Evolutionary conservation across 306 rosid species (phyloP), one percentile per base, ranked within the genome.

Genomic region (Vachellia pachyceras): DNA sequence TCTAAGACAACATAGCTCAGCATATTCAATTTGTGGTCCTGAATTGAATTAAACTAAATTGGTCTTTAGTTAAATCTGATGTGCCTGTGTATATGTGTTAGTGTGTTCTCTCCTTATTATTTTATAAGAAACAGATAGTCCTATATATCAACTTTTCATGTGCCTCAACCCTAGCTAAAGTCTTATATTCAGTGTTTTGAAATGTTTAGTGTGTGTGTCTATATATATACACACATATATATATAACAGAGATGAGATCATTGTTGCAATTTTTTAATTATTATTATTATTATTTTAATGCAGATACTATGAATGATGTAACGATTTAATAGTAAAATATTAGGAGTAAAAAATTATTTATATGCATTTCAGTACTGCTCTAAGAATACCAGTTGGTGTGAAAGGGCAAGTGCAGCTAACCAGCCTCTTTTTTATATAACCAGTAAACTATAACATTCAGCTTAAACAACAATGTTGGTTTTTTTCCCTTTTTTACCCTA

Each of bases 21-120:
- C 44, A 13, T 60, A 5, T 50, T 77, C 61, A 7, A 29, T 29
- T 29, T 72, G 79, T 80, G 83, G 67, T 80, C 73, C 78, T 72
- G 52, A 2, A 0, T 3, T 11, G 54, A 29, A 29, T 29, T 29
- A 29, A 29, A 29, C 33, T 29, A 29, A 29, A 29, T 29, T 29
- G 33, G 33, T 29, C 33, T 29, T 29, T 29, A 29, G 33, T 29
- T 29, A 29, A 29, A 29, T 29, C 1, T 29, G 33, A 29, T 29
- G 33, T 29, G 33, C 2, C 20, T 49, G 55, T 50, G 57, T 50
- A 14, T 29, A 29, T 50, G 22, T 50, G 57, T 50, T 14, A 14
- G 22, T 8, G n/a, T 50, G 22, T 50, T 17, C 22, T 50, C 57
- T 50, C 20, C 17, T 50, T 7, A 5, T 52, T 52, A 18, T 17